Conservation (phyloP, 345 rosid species). For the Lumnitzera racemosa region DNA sequence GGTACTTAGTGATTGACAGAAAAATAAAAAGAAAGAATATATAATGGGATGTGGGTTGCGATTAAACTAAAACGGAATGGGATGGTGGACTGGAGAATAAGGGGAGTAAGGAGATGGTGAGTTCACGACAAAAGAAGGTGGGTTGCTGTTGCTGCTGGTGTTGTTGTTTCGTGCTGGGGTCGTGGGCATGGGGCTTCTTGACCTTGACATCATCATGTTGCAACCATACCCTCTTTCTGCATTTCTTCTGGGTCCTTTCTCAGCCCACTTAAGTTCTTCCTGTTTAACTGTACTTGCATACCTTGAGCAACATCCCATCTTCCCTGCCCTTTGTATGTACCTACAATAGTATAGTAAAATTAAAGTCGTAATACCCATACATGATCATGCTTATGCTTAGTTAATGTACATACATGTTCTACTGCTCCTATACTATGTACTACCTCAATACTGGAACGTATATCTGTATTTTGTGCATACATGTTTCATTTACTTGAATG, state of each 20-base stretch:
- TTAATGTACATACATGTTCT: too few species aligned
- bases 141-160: slow-evolving; percentile 5
- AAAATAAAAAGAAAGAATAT: too few species aligned
- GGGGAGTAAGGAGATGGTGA: slow-evolving; percentile 15
- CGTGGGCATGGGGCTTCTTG: slow-evolving; percentile 21
- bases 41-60: too few species aligned
- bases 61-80: slow-evolving; percentile 7
- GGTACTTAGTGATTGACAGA: too few species aligned
- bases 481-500: too few species aligned
- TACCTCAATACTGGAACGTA: too few species aligned
- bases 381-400: too few species aligned
- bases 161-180: slow-evolving; percentile 1
- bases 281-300: slow-evolving; percentile 30
- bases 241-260: slow-evolving; percentile 48
- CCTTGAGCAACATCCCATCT: slow-evolving; percentile 30
- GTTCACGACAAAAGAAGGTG: slow-evolving; percentile 9
- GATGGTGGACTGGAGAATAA: slow-evolving; percentile 13
- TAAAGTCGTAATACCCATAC: too few species aligned
- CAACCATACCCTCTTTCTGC: slow-evolving; percentile 20
- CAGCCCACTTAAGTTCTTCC: slow-evolving; percentile 63
- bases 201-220: slow-evolving; percentile 18
- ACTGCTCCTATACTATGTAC: too few species aligned
- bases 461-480: too few species aligned
- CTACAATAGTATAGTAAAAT: slow-evolving; percentile 11
- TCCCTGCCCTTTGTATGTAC: slow-evolving; percentile 52